Evolutionary conservation across 1,284 basidiomycete genomes (phyloP).

Genomic region (Austroboletus rostrupii): DNA sequence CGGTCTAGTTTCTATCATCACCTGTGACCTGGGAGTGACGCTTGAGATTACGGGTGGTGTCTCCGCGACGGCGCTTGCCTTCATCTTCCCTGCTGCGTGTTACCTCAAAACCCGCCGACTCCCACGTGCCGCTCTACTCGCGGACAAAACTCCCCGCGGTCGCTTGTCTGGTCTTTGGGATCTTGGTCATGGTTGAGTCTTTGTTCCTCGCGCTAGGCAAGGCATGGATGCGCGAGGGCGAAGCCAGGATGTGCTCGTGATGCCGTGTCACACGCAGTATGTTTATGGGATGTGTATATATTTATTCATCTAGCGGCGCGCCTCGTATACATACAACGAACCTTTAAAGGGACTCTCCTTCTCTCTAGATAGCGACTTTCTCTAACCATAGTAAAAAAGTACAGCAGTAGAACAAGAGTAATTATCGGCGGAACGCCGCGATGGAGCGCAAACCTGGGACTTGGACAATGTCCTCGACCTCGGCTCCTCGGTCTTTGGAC

Average conservation of each 20-base stretch:
- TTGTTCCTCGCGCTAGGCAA: slow-evolving; percentile 73
- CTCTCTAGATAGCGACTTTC: slow-evolving; percentile 3
- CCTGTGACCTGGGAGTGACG: slow-evolving; percentile 96
- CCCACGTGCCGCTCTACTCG: slow-evolving; percentile 59
- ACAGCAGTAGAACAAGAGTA: background rate
- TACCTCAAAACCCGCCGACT: slow-evolving; percentile 73
- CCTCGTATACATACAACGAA: slow-evolving; percentile 4
- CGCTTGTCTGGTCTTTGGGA: slow-evolving; percentile 70
- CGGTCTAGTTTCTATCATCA: slow-evolving; percentile 77
- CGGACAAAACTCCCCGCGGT: slow-evolving; percentile 73
- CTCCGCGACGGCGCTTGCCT: slow-evolving; percentile 91
- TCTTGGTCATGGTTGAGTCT: slow-evolving; percentile 75
- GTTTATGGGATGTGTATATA: slow-evolving; percentile 6
- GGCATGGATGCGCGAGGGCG: slow-evolving; percentile 68
- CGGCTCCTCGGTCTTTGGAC: slow-evolving; percentile 68
- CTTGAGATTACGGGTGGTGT: slow-evolving; percentile 96
- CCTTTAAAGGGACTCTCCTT: slow-evolving; percentile 1
- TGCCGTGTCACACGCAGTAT: background rate
- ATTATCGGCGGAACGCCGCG: slow-evolving; percentile 30
- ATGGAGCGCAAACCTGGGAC: slow-evolving; percentile 61
- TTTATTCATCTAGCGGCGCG: slow-evolving; percentile 18
- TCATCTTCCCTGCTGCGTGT: slow-evolving; percentile 89
- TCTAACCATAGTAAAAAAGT: background rate
- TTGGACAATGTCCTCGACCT: slow-evolving; percentile 56
- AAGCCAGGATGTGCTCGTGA: slow-evolving; percentile 63